phyloP scores from a whole-genome alignment of 73 alveolate species.

The Paramecium primaurelia region DNA sequence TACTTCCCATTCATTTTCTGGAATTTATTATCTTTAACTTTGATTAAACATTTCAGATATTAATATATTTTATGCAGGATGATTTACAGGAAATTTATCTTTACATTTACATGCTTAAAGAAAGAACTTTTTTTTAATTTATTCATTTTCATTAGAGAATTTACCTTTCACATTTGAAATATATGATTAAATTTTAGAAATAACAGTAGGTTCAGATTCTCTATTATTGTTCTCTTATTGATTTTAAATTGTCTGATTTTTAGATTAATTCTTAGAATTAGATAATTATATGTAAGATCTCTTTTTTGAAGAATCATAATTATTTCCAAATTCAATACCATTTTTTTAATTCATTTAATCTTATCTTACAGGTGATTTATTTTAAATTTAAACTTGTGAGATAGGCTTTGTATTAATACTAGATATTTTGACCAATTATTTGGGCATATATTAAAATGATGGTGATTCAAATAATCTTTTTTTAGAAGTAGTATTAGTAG shows the following conservation, averaged over 20 bases:
- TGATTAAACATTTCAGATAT: constrained; percentile 11
- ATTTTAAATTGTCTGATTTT: not conserved
- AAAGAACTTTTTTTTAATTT: not conserved
- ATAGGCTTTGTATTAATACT: not conserved
- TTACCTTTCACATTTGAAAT: not conserved
- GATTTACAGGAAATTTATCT: not conserved
- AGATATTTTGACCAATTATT: not conserved
- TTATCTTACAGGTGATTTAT: not conserved
- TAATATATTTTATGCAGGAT: not conserved
- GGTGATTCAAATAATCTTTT: constrained; percentile 22
- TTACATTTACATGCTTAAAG: not conserved
- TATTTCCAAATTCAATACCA: constrained; percentile 16
- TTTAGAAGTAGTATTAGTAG: not conserved
- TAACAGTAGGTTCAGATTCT: not conserved
- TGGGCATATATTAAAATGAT: not conserved
- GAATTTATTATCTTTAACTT: not conserved
- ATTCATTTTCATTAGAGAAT: not conserved
- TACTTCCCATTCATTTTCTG: not conserved
- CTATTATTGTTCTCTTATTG: not conserved
- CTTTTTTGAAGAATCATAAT: not conserved
- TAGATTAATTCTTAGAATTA: not conserved
- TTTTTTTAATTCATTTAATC: not conserved
- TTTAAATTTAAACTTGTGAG: not conserved
- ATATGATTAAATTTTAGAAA: not conserved
- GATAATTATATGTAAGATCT: not conserved